Evolutionary conservation across 2,329 filamentous ascomycete genomes (phyloP).

Genomic region (Trichoderma hamatum): DNA sequence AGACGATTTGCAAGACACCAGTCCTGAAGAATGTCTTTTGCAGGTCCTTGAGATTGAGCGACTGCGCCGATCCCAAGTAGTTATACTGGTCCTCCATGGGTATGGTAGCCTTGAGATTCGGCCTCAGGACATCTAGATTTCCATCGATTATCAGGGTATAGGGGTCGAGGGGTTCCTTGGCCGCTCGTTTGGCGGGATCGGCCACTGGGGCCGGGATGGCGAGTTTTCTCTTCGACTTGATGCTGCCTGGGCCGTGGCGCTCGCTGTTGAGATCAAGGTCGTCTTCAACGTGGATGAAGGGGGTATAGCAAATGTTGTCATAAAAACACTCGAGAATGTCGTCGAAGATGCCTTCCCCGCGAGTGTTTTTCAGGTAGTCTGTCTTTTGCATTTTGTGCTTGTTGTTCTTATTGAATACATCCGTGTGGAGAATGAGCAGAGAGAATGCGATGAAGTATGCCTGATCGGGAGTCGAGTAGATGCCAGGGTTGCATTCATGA

Average conservation of each 20-base stretch:
- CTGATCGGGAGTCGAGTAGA: constrained; percentile 87
- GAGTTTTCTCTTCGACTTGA: constrained; percentile 71
- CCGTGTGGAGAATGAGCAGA: constrained; percentile 91
- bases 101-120: constrained; percentile 90
- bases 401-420: constrained; percentile 99
- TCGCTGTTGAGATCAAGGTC: constrained; percentile 80
- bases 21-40: constrained; percentile 90
- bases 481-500: constrained; percentile 96
- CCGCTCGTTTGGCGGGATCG: constrained; percentile 58
- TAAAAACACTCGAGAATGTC: constrained; percentile 96
- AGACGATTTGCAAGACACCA: constrained; percentile 91
- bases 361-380: constrained; percentile 94
- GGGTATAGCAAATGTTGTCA: constrained; percentile 97
- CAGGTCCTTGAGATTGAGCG: constrained; percentile 77
- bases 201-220: constrained; percentile 66
- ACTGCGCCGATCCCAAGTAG: constrained; percentile 76
- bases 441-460: constrained; percentile 99
- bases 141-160: constrained; percentile 93
- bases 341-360: constrained; percentile 87
- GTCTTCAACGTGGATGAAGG: constrained; percentile 96
- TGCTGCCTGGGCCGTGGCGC: constrained; percentile 67
- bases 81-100: constrained; percentile 88
- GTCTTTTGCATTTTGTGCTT: constrained; percentile 98
- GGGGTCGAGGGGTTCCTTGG: constrained; percentile 88
- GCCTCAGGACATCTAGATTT: constrained; percentile 79